Base-by-base conservation (phyloP, 768 basidiomycete genomes). In the Russula emetica region DNA sequence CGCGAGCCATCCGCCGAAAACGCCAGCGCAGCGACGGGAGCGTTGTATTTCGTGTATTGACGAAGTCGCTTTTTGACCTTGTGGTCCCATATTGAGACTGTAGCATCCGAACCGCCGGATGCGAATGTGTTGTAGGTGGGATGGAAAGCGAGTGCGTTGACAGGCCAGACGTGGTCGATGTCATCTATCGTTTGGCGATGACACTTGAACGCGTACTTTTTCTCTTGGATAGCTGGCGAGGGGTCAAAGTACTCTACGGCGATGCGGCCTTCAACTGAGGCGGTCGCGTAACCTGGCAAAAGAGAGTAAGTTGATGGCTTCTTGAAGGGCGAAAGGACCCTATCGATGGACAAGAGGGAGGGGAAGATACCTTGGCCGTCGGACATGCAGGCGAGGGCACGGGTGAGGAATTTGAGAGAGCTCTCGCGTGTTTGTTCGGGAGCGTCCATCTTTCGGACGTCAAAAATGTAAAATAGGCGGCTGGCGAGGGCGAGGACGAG, bases 221-320 rank as follows among this genome's bases (percentile, higher is more conserved):
- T 81, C n/a, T 88, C 86, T 74, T 98, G 96, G 0, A 81, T 79
- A 28, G 84, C 83, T 0, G 86, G 80, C 4, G 83, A 83, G 2
- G 91, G 85, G 67, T 98, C 92, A 69, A 97, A 95, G 74, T 96
- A 99, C 74, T 99, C 97, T 34, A 98, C 94, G 0, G 95, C 94
- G 62, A 98, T 97, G 26, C 97, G 83, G 1, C 97, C 97, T 71
- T 99, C 97, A 16, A 95, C 93, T 0, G 92, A 94, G 0, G 89
- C 91, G 0, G 88, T 92, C 13, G 94, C 94, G 74, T 92, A 99
- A 13, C 96, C 94, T 92, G 70, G 18, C 40, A 55, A 58, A 67
- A 51, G 26, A 13, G 13, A 24, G 6, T 50, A 16, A 50, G 49
- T 96, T 97, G 63, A 98, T 74, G 68, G 91, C 6, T 40, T 40